Evolutionary conservation across 495 filamentous ascomycete genomes (phyloP).

Genomic region (Aspergillus egyptiacus): DNA sequence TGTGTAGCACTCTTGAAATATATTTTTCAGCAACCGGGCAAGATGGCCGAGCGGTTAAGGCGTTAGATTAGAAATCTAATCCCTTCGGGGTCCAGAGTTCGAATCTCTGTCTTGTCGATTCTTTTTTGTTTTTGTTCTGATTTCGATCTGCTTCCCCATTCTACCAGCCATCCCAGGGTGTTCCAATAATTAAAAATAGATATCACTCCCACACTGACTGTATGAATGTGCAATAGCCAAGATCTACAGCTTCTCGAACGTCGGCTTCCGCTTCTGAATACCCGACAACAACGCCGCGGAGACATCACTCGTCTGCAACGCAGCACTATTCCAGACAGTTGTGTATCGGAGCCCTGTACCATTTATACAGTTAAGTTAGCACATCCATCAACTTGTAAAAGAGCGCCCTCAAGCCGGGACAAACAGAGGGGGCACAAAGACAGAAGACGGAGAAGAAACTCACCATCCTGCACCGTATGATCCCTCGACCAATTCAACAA

Average conservation of each 20-base stretch:
- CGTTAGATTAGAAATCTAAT: conserved; percentile 11
- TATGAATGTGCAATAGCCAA: too few relatives aligned
- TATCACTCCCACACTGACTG: background rate
- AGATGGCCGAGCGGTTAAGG: conserved; percentile 11
- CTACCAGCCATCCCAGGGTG: too few relatives aligned
- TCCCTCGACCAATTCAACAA: conserved; percentile 82
- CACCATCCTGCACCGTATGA: conserved; percentile 69
- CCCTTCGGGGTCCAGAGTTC: conserved; percentile 12
- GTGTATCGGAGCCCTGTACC: conserved; percentile 69
- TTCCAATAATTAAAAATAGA: too few relatives aligned
- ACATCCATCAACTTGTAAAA: too few relatives aligned
- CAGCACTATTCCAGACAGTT: conserved; percentile 75
- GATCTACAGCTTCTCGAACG: conserved; percentile 81
- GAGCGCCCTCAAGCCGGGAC: too few relatives aligned
- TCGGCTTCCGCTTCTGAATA: conserved; percentile 71
- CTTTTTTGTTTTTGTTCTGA: conserved; percentile 1
- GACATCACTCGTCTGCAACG: conserved; percentile 77
- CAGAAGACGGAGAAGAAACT: conserved; percentile 27
- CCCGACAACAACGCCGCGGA: conserved; percentile 66
- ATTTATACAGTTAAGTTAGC: background rate
- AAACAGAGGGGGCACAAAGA: too few relatives aligned
- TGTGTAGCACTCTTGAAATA: background rate
- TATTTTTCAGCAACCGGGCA: background rate
- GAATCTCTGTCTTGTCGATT: conserved; percentile 11
- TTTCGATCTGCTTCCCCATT: too few relatives aligned